Evolutionary conservation across 306 rosid species (phyloP), one percentile per base, ranked within the genome.

Genomic region (Ceratonia siliqua): DNA sequence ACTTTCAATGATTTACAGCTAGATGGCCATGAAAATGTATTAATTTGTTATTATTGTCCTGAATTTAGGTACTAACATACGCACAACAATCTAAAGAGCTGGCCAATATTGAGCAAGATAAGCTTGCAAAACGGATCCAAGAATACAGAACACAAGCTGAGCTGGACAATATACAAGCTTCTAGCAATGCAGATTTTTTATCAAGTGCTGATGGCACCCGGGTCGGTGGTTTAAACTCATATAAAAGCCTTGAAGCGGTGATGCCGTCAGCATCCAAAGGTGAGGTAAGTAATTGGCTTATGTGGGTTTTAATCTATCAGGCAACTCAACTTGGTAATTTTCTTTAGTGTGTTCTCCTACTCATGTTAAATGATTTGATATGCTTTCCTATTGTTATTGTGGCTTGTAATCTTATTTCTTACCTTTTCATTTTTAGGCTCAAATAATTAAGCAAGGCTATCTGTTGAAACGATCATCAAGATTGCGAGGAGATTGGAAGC

Each of bases 121-220:
- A 85, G 91, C 99, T 94, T 83, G 97, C 94, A 78, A 90, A 90
- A 81, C 84, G 99, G 85, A 94, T 94, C 77, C 99, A 92, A 85
- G 98, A 94, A 81, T 94, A 83, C 73, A 83, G 99, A 80, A 90
- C 95, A 67, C 99, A 92, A 78, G 88, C 95, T 15, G 92, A 94
- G 89, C 76, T 94, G 78, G 93, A 92, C 68, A 85, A 66, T 56
- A 42, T 74, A 57, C 87, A 71, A 78, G 92, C 86, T 81, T 88
- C 91, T 55, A 85, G 81, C 68, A 85, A 85, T 27, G 11, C 87
- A 46, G 93, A 87, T 68, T 75, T 87, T 56, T 61, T 87, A 67
- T 57, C 68, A 45, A 73, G 70, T 68, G 77, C 79, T 79, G 92
- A 89, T 79, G 87, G 84, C 68, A 81, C 50, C 71, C 90, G 58